A percentile compares a stretch with the other conserved stretches of the same genome.
Evolutionary conservation across 2,329 filamentous ascomycete species (phyloP).

Genomic region (Pseudomassariella vexata): DNA sequence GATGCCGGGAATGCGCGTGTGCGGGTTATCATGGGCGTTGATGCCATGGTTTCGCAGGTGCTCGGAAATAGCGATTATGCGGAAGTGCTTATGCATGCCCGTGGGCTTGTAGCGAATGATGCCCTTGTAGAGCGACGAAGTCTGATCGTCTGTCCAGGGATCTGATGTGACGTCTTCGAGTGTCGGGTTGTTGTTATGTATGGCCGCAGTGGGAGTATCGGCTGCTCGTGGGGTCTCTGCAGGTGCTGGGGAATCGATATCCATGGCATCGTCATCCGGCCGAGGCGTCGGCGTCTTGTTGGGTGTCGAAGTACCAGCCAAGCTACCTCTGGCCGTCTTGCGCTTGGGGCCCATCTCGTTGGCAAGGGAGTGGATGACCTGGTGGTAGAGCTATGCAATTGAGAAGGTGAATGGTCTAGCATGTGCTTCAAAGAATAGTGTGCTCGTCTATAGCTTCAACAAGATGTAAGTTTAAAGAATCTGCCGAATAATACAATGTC

Average conservation of each 20-base stretch:
- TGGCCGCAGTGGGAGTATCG: slow-evolving; percentile 23
- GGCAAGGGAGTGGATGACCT: too few relatives aligned
- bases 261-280: slow-evolving; percentile 56
- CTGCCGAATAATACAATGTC: too few relatives aligned
- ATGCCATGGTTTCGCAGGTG: slow-evolving; percentile 76
- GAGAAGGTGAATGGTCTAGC: too few relatives aligned
- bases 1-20: slow-evolving; percentile 85
- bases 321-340: slow-evolving; percentile 47
- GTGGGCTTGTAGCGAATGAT: slow-evolving; percentile 97
- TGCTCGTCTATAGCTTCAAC: too few relatives aligned
- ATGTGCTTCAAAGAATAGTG: too few relatives aligned
- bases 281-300: slow-evolving; percentile 36
- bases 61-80: slow-evolving; percentile 80
- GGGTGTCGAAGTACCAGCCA: slow-evolving; percentile 51
- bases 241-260: slow-evolving; percentile 49
- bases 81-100: slow-evolving; percentile 94
- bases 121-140: slow-evolving; percentile 85
- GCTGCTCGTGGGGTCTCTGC: slow-evolving; percentile 44
- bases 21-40: slow-evolving; percentile 61
- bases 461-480: too few relatives aligned
- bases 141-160: slow-evolving; percentile 92
- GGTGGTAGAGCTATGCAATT: too few relatives aligned
- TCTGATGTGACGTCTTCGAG: slow-evolving; percentile 47
- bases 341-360: slow-evolving; percentile 67
- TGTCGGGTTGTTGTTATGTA: slow-evolving; percentile 29